These are phyloP conservation scores for Coemansia sp. DNA, from an alignment of 192 early-diverging fungal genomes.

Conservation along the genomic window DNA sequence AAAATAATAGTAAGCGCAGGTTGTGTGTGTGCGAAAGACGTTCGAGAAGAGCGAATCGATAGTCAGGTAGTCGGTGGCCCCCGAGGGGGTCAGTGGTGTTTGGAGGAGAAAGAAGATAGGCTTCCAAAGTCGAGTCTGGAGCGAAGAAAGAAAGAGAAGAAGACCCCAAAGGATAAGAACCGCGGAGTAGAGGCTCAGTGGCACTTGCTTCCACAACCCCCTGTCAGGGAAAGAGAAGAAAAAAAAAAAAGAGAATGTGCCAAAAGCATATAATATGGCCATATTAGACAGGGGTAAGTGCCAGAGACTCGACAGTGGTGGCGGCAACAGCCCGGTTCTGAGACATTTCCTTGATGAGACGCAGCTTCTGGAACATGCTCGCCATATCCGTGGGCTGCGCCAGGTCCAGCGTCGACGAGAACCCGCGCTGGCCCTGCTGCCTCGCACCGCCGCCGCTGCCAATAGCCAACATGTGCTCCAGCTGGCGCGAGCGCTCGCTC, in stretches of 20 bases:
- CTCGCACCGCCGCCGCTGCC: not conserved
- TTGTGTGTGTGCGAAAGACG: not conserved
- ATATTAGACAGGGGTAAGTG: slow-evolving; percentile 36
- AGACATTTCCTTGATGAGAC: slow-evolving; percentile 32
- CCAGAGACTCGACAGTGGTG: slow-evolving; percentile 12
- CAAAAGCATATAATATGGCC: slow-evolving; percentile 43
- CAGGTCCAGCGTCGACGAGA: slow-evolving; percentile 23
- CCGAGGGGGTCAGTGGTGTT: not conserved
- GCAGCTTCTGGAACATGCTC: slow-evolving; percentile 48
- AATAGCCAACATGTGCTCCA: slow-evolving; percentile 30
- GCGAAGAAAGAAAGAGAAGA: slow-evolving; percentile 2
- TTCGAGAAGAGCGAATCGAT: not conserved
- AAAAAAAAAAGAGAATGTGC: slow-evolving; percentile 18
- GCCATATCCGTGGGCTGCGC: slow-evolving; percentile 22
- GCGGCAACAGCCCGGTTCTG: slow-evolving; percentile 14
- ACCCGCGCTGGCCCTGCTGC: not conserved
- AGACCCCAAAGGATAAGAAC: not conserved
- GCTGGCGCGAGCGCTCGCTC: slow-evolving; percentile 41
- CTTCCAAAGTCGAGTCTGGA: not conserved
- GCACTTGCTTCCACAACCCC: not conserved
- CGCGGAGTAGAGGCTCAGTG: not conserved
- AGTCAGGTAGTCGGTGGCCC: not conserved
- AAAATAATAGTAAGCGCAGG: not conserved
- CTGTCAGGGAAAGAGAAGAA: slow-evolving; percentile 4
- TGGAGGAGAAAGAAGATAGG: not conserved